A percentile compares a stretch with the other conserved stretches of the same genome.
Evolutionary conservation across 1,284 basidiomycete species (phyloP).

Genomic region (Rhodotorula sp.): DNA sequence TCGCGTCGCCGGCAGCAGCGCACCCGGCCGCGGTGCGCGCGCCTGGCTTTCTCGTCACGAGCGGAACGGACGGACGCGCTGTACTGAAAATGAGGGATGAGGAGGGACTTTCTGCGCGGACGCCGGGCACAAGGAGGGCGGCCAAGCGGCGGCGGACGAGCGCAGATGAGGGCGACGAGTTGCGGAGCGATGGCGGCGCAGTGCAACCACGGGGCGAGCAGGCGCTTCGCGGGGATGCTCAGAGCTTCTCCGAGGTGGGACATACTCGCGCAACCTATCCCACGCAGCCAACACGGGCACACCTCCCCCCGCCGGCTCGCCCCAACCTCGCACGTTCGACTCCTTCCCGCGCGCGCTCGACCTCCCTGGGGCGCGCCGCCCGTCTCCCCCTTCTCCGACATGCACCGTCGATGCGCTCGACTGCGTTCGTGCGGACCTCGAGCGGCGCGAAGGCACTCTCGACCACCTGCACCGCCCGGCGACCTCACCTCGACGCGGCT

Average conservation of each 20-base stretch:
- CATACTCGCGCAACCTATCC: not conserved
- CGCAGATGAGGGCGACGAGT: not conserved
- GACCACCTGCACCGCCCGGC: not conserved
- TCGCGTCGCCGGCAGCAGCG: not conserved
- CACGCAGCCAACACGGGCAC: no score
- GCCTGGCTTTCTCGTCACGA: not conserved
- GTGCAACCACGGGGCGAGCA: not conserved
- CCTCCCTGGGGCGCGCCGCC: not conserved
- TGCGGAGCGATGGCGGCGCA: no score
- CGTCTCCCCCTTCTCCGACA: not conserved
- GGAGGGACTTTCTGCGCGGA: not conserved
- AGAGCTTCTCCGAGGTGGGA: rapidly evolving
- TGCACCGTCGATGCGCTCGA: no score
- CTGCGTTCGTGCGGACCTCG: no score
- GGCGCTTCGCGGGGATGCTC: not conserved
- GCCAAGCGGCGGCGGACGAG: not conserved
- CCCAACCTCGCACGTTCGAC: slow-evolving; percentile 2
- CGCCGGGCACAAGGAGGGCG: not conserved
- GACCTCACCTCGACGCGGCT: not conserved
- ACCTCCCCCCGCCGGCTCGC: not conserved
- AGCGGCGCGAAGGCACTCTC: not conserved
- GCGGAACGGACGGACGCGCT: not conserved
- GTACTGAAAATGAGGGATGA: not conserved
- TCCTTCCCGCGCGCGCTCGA: not conserved
- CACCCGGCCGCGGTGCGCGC: not conserved